phyloP scores from a whole-genome alignment of 2,329 filamentous ascomycete species.

The Rosellinia necatrix region DNA sequence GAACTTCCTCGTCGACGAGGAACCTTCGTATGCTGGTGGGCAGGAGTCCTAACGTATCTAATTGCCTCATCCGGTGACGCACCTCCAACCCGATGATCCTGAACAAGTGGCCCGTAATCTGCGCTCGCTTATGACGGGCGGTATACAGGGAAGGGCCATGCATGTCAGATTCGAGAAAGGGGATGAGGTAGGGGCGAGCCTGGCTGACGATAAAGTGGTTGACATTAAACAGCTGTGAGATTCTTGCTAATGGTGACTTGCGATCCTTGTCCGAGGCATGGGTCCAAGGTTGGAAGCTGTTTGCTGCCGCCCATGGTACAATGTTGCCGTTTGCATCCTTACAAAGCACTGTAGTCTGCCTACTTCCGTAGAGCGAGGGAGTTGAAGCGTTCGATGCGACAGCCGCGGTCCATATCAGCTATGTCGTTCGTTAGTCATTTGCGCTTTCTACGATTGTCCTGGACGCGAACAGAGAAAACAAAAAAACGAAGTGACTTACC shows the following conservation, averaged over 20 bases:
- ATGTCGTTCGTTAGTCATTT: conserved; percentile 24
- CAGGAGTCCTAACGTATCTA: conserved; percentile 77
- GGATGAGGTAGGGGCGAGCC: conserved; percentile 85
- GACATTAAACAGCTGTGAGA: conserved; percentile 85
- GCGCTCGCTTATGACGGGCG: conserved; percentile 62
- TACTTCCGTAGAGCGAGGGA: conserved; percentile 66
- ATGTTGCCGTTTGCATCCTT: conserved; percentile 76
- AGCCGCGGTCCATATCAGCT: conserved; percentile 81
- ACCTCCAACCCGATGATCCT: conserved; percentile 76
- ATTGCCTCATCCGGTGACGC: conserved; percentile 78
- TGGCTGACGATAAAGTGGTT: conserved; percentile 96
- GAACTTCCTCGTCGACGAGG: conserved; percentile 80
- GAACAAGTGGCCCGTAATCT: conserved; percentile 61
- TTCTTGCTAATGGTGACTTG: conserved; percentile 67
- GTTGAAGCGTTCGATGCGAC: conserved; percentile 75
- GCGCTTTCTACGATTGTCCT: background rate
- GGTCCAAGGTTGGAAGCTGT: conserved; percentile 72
- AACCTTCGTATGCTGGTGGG: conserved; percentile 73
- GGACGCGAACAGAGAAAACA: background rate
- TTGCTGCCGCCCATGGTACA: conserved; percentile 71
- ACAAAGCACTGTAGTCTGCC: conserved; percentile 70
- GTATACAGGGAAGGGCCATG: conserved; percentile 71
- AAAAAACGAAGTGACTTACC: conserved; percentile 55
- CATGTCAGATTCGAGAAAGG: conserved; percentile 81
- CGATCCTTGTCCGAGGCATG: conserved; percentile 68